These are phyloP conservation scores for Verbascum thapsus DNA, from an alignment of 257 asterid species.

Conservation along the genomic window DNA sequence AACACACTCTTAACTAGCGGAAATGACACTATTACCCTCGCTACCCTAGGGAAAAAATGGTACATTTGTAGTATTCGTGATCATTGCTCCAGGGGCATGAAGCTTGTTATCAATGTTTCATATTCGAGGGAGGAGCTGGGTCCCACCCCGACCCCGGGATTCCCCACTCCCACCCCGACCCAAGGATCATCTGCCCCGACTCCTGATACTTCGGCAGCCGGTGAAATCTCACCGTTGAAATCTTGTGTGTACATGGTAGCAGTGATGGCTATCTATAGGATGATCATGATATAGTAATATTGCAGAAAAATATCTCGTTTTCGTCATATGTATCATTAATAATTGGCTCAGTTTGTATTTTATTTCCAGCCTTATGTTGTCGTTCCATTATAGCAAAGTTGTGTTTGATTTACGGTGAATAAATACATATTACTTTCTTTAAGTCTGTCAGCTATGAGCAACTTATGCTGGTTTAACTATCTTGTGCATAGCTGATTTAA, in stretches of 20 bases:
- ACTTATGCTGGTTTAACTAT: too few species aligned
- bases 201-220: constrained; percentile 13
- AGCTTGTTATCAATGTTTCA: constrained; percentile 37
- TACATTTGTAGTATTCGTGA: constrained; percentile 31
- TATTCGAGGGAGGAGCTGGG: neutral
- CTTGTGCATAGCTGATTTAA: too few species aligned
- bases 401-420: too few species aligned
- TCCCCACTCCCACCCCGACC: too few species aligned
- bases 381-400: too few species aligned
- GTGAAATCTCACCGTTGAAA: constrained; percentile 6
- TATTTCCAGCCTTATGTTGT: neutral
- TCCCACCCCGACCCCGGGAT: constrained; percentile 27
- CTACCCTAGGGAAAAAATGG: constrained; percentile 42
- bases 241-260: constrained; percentile 29
- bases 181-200: constrained; percentile 4
- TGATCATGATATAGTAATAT: neutral
- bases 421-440: too few species aligned
- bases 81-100: constrained; percentile 43
- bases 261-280: constrained; percentile 17
- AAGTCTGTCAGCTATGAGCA: too few species aligned
- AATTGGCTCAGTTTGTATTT: neutral
- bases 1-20: constrained; percentile 17
- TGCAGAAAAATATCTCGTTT: neutral
- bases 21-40: constrained; percentile 31
- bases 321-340: neutral